Base-by-base conservation (phyloP, 805 yeast species). In the Suhomyces tanzawaensis region DNA sequence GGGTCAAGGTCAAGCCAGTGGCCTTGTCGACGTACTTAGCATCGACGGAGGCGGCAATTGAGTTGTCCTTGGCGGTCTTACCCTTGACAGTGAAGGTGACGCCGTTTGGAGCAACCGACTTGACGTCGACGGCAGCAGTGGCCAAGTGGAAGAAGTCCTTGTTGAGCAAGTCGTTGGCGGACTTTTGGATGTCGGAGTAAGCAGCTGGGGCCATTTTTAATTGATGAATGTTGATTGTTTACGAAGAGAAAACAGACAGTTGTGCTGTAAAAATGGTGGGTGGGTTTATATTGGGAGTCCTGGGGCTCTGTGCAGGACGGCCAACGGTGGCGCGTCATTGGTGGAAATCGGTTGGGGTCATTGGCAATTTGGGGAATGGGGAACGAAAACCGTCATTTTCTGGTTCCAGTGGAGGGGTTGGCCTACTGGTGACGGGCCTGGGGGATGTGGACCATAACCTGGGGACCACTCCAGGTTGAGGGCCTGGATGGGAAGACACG, bases 21-120 rank as follows among this genome's bases (percentile, higher is more conserved):
- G 89, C 77, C 77, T 88, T 88, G 80, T 93, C 99, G 46, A 85
- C 71, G 76, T 83, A 86, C 76, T 86, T 88, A 57, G 95, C 85
- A 71, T 93, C 98, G 42, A 93, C 72, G 60, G 84, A 79, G 53
- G 95, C 95, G 47, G 90, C 81, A 53, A 93, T 80, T 54, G 95
- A 72, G 62, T 85, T 82, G 60, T 81, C 86, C 71, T 79, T 80
- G 57, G 80, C 77, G 57, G 82, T 76, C 74, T 88, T 89, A 65
- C 96, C 96, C 76, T 87, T 88, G 62, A 88, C 86, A 58, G 93
- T 78, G 81, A 93, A 93, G 45, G 88, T 77, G 42, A 91, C 97
- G 57, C 97, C 97, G 66, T 89, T 91, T 65, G 96, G 95, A 55
- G 99, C 96, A 51, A 77, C 78, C 52, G 98, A 84, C 76, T 86